Conservation (phyloP, 352 stramenopile genomes). For the Pythium rhizo-oryzae region DNA sequence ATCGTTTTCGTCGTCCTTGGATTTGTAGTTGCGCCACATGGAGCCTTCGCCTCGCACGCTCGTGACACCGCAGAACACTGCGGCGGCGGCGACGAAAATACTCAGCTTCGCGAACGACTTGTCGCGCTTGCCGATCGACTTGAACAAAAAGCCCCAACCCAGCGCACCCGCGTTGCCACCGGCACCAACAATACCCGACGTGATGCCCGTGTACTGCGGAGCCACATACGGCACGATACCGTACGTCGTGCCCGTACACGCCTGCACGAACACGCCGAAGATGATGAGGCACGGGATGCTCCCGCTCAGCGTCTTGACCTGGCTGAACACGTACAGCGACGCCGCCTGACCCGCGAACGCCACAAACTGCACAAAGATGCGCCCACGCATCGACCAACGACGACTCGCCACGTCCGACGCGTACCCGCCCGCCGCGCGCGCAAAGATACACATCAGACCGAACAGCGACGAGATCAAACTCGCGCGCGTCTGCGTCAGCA, state of each 20-base stretch:
- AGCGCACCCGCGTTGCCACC: constrained; percentile 52
- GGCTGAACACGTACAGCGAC: constrained; percentile 81
- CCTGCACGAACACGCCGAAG: constrained; percentile 92
- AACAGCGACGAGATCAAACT: constrained; percentile 92
- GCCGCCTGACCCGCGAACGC: constrained; percentile 74
- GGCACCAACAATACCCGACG: constrained; percentile 52
- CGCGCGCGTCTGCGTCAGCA: constrained; percentile 41
- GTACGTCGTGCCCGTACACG: constrained; percentile 53
- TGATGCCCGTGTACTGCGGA: constrained; percentile 43
- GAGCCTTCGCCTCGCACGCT: constrained; percentile 17
- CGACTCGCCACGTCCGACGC: constrained; percentile 78
- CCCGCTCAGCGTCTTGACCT: constrained; percentile 30
- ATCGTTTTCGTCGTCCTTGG: too few relatives aligned
- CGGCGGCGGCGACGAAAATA: constrained; percentile 33
- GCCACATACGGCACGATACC: constrained; percentile 64
- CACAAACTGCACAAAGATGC: constrained; percentile 74
- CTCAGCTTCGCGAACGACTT: constrained; percentile 39
- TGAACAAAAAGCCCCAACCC: constrained; percentile 54
- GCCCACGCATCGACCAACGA: constrained; percentile 84
- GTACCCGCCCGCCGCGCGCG: constrained; percentile 83
- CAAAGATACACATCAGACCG: constrained; percentile 94
- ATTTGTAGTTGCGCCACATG: constrained; percentile 16
- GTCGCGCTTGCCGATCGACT: constrained; percentile 31
- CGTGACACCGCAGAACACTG: too few relatives aligned
- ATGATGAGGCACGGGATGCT: constrained; percentile 84